phyloP scores from a whole-genome alignment of 2,329 filamentous ascomycete species.

The Zymoseptoria ardabiliae region DNA sequence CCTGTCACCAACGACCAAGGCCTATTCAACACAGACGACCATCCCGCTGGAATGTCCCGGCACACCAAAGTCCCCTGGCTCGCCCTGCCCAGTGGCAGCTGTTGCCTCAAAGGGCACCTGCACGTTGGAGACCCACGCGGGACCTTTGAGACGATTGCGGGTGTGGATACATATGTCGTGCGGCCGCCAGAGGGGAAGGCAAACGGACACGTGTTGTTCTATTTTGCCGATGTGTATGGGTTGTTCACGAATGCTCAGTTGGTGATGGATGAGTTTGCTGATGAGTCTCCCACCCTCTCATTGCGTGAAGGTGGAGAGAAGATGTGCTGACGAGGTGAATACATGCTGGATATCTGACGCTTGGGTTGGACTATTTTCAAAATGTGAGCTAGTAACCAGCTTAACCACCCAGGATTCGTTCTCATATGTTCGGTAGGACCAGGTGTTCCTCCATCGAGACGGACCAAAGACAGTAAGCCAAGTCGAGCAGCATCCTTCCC shows the following conservation, averaged over 20 bases:
- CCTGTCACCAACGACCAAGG: neutral
- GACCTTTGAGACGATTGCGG: conserved; percentile 12
- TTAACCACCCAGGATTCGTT: neutral
- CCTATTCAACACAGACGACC: neutral
- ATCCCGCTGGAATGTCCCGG: neutral
- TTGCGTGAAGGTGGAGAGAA: neutral
- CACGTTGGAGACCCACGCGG: conserved; percentile 16
- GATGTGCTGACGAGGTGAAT: neutral
- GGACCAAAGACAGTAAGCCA: conserved; percentile 21
- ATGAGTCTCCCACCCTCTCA: conserved; percentile 1
- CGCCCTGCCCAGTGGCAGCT: conserved; percentile 13
- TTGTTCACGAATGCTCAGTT: conserved; percentile 19
- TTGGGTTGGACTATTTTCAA: conserved; percentile 19
- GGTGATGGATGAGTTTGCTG: conserved; percentile 18
- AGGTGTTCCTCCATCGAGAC: conserved; percentile 15
- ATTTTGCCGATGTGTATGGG: conserved; percentile 19
- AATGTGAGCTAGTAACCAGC: conserved; percentile 3
- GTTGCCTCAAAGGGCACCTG: conserved; percentile 18
- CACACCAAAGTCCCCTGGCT: neutral
- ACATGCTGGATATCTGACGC: conserved; percentile 18
- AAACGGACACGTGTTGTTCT: conserved; percentile 18
- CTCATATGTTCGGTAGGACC: conserved; percentile 7
- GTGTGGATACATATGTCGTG: conserved; percentile 18
- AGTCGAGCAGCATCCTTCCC: no score
- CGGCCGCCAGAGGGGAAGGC: conserved; percentile 8